These are phyloP conservation scores for Suillus hirtellus DNA, from an alignment of 768 basidiomycete genomes.

Conservation along the genomic window DNA sequence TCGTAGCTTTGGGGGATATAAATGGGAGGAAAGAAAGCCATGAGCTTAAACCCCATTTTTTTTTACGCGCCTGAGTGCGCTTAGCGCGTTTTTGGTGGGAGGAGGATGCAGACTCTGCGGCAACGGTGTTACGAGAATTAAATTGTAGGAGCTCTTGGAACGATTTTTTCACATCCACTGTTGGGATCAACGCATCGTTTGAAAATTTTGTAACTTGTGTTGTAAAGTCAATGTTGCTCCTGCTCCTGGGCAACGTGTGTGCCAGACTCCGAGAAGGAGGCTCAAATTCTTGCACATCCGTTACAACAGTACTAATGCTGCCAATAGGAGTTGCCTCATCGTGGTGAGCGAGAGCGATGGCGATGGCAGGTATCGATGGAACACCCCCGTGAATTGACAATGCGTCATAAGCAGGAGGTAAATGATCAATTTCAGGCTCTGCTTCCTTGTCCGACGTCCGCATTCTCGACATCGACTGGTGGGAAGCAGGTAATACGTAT, in stretches of 20 bases:
- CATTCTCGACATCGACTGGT: no score
- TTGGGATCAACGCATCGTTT: neutral
- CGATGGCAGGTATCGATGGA: neutral
- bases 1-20: slow-evolving; percentile 30
- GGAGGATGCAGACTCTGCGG: neutral
- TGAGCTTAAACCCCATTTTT: slow-evolving; percentile 8
- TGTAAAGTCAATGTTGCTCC: slow-evolving; percentile 1
- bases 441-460: no score
- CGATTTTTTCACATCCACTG: neutral
- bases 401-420: no score
- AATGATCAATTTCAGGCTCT: no score
- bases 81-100: neutral
- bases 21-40: slow-evolving; percentile 35
- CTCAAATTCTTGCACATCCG: neutral
- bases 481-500: no score
- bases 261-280: neutral
- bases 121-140: neutral
- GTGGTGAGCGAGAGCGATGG: neutral
- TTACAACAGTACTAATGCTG: neutral
- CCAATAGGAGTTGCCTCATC: neutral
- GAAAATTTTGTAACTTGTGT: neutral
- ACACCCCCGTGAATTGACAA: no score
- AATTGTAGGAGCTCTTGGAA: slow-evolving; percentile 5
- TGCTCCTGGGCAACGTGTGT: neutral
- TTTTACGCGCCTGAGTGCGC: neutral